Percentiles rank a stretch among this genome's conserved stretches.
These are phyloP conservation scores for Metschnikowia kofuensis DNA, from an alignment of 805 yeast species.

Conservation along the genomic window DNA sequence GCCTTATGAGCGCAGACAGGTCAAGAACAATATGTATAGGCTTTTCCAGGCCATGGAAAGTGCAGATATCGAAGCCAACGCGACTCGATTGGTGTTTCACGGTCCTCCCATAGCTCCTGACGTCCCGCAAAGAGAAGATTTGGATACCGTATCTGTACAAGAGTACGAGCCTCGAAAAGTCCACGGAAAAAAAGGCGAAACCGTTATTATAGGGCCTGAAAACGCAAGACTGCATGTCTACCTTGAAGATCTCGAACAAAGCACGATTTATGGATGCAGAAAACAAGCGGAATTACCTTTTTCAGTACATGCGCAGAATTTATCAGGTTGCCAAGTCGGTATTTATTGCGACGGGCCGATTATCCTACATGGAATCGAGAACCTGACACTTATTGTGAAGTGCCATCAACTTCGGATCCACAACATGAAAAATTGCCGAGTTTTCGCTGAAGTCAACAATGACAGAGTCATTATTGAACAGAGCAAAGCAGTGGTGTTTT, in stretches of 20 bases:
- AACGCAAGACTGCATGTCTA: constrained; percentile 16
- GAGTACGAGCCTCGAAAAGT: constrained; percentile 2
- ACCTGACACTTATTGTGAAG: constrained; percentile 11
- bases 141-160: neutral
- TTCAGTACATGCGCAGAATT: constrained; percentile 25
- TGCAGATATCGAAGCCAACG: constrained; percentile 16
- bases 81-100: constrained; percentile 22
- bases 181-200: neutral
- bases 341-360: constrained; percentile 30
- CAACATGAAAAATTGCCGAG: constrained; percentile 9
- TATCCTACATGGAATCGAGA: constrained; percentile 17
- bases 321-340: constrained; percentile 14
- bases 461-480: constrained; percentile 30
- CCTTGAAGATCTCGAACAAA: constrained; percentile 6
- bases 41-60: constrained; percentile 22
- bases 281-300: constrained; percentile 8
- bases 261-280: constrained; percentile 3
- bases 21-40: constrained; percentile 15
- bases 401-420: constrained; percentile 21
- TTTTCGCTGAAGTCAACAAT: constrained; percentile 20
- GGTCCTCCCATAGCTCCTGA: constrained; percentile 27
- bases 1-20: constrained; percentile 24
- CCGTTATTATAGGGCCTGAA: constrained; percentile 3
- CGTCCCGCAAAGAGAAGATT: neutral
- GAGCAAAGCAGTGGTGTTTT: constrained; percentile 16